phyloP scores from a whole-genome alignment of 495 filamentous ascomycete species.

The Talaromyces liani region DNA sequence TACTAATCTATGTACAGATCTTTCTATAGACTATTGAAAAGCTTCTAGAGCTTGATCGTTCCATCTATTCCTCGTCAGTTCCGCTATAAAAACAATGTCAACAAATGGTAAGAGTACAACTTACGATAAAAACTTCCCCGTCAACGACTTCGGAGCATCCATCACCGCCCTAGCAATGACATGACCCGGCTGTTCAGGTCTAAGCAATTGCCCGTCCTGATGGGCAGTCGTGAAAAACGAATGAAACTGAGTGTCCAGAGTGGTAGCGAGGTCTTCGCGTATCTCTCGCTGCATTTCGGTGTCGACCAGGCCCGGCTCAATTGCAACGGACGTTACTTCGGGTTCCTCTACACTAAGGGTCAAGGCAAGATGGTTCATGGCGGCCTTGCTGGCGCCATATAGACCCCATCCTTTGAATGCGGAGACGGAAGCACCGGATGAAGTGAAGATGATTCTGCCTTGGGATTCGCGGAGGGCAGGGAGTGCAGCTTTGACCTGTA shows the following conservation, averaged over 20 bases:
- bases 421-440: slow-evolving; percentile 10
- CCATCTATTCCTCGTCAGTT: background rate
- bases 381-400: slow-evolving; percentile 86
- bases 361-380: slow-evolving; percentile 70
- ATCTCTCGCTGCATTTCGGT: background rate
- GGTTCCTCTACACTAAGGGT: slow-evolving; percentile 79
- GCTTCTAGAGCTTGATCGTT: background rate
- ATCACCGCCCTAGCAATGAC: background rate
- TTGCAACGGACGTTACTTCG: slow-evolving; percentile 16
- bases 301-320: background rate
- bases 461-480: background rate
- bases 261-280: background rate
- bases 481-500: background rate
- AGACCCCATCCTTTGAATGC: slow-evolving; percentile 68
- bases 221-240: background rate
- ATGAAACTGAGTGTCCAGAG: background rate
- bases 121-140: background rate
- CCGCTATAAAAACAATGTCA: background rate
- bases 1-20: no score
- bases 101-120: background rate
- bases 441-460: background rate
- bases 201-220: background rate
- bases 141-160: background rate
- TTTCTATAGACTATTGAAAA: background rate
- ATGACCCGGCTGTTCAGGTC: background rate